Evolutionary conservation across 1,139 yeast genomes (phyloP), one percentile per base, ranked within the genome.

Genomic region (Blastobotrys apis): DNA sequence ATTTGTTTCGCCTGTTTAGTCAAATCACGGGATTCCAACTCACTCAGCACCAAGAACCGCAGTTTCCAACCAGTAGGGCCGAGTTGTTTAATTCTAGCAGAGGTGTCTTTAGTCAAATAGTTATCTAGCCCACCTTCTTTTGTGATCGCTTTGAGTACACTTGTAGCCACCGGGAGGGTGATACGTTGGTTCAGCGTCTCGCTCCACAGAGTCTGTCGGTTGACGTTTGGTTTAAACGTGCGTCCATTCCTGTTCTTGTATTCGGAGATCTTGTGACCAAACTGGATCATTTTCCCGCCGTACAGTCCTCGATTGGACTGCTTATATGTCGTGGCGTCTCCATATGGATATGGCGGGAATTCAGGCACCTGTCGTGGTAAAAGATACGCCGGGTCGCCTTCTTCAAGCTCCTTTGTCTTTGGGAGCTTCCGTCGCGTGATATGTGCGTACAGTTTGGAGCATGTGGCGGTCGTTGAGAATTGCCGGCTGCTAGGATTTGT

Each of bases 61-160:
- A 92, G 72, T 58, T 75, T 77, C 97, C 97, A 92, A 25, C 97
- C 98, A 47, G 77, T 73, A 47, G 90, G 83, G 1, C 98, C 98
- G 59, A 92, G 71, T 60, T 94, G 95, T 70, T 92, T 92, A 53
- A 86, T 73, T 67, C 98, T 76, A 3, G 95, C 94, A 9, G 94
- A 74, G 55, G 84, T 86, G 50, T 87, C 94, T 67, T 92, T 92
- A 46, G 80, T 75, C 51, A 92, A 67, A 62, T 92, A 92, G 55
- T 81, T 80, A 62, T 92, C 98, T 51, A 92, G 72, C 12, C 98
- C 98, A 51, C 97, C 97, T 65, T 90, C 97, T 57, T 80, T 85
- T 47, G 85, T 81, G 51, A 92, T 82, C 1, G 97, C 88, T 58
- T 82, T 78, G 59, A 92, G 72, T 3, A 88, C 97, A 50, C 81